These are phyloP conservation scores for Podosphaera xanthii DNA, from an alignment of 2,329 filamentous ascomycete genomes.

Conservation along the genomic window DNA sequence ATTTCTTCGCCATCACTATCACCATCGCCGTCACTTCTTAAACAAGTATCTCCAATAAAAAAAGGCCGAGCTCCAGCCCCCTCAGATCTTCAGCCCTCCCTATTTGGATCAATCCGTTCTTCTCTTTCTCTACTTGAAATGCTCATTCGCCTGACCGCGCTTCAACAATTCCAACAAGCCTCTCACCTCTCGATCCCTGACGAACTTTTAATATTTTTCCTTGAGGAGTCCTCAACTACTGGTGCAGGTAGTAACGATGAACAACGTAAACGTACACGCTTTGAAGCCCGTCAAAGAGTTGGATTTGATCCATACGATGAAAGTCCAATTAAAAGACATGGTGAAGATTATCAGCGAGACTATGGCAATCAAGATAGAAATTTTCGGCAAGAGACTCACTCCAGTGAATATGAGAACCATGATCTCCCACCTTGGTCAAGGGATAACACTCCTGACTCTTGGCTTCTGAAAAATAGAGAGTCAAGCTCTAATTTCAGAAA, in stretches of 20 bases:
- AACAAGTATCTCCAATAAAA: slow-evolving; percentile 1
- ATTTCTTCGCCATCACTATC: slow-evolving; percentile 2
- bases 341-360: slow-evolving; percentile 24
- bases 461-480: slow-evolving; percentile 8
- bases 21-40: slow-evolving; percentile 4
- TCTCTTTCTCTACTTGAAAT: slow-evolving; percentile 52
- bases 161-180: slow-evolving; percentile 54
- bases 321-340: slow-evolving; percentile 36
- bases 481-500: slow-evolving; percentile 3
- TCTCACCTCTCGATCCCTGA: slow-evolving; percentile 50
- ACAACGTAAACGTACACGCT: slow-evolving; percentile 32
- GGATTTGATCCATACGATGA: slow-evolving; percentile 55
- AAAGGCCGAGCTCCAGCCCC: slow-evolving; percentile 1
- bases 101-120: slow-evolving; percentile 31
- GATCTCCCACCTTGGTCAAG: slow-evolving; percentile 5
- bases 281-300: slow-evolving; percentile 35
- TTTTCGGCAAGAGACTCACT: not conserved
- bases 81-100: slow-evolving; percentile 11
- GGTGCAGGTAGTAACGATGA: slow-evolving; percentile 39
- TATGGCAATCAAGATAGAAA: not conserved
- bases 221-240: slow-evolving; percentile 42
- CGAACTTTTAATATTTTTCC: slow-evolving; percentile 53
- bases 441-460: slow-evolving; percentile 9
- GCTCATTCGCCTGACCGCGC: slow-evolving; percentile 44
- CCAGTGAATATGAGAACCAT: slow-evolving; percentile 26